Base-by-base conservation (phyloP, 2,329 filamentous ascomycete genomes). In the Xylaria sp. region DNA sequence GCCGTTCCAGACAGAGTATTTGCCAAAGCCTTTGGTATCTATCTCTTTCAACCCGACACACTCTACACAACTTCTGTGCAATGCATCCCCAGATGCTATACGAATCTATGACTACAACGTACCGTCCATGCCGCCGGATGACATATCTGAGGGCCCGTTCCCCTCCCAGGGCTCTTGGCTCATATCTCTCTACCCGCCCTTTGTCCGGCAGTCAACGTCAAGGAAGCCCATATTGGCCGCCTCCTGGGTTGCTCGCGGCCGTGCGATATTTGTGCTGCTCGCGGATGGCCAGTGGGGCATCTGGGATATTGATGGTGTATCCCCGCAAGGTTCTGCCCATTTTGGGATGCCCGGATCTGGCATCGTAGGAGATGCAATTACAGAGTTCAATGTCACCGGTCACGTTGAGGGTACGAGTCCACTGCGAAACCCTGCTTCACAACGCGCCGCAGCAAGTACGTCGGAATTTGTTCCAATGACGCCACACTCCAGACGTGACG, bases 251-350 rank as follows among this genome's bases (percentile, higher is more conserved):
- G 82, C 85, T 1, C 85, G 86, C 67, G 89, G 89, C 10, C 84
- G 86, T 55, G 88, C 89, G 5, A 81, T 91, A 32, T 79, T 91
- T 48, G 82, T 83, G 0, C 81, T 91, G 2, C 80, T 91, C 3
- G 85, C 86, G 0, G 89, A 91, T 72, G 89, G 89, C 6, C 88
- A 89, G 76, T 91, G 89, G 89, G 89, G 88, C 16, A 86, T 91
- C 40, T 91, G 89, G 89, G 89, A 91, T 73, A 83, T 91, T 53
- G 87, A 90, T 69, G 87, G 88, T 8, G 83, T 83, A 35, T 85
- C 85, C 47, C 86, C 87, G 1, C 77, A 83, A 42, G 77, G 82
- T 57, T 77, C 83, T 66, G 76, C 82, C 0, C 77, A 88, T 3
- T 83, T 87, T 27, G 84, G 81, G 48, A 87, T 84, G 72, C 79